Evolutionary conservation across 2,329 filamentous ascomycete species (phyloP), one percentile per base, ranked within the genome.

Genomic region (Mariannaea elegans): DNA sequence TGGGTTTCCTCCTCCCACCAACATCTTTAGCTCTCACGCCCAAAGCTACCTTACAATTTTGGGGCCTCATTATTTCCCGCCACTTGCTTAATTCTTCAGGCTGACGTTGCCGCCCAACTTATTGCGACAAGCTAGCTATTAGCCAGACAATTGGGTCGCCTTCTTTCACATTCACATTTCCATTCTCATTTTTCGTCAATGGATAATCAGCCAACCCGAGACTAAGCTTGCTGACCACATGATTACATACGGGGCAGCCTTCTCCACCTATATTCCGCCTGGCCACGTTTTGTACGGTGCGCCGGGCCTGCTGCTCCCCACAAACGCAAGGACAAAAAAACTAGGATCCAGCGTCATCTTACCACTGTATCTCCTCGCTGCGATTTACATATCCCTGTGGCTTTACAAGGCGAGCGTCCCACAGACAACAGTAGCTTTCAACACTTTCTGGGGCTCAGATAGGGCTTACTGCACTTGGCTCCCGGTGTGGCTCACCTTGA

Each of bases 281-380:
- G 61, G 45, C 59, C 54, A 53, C 57, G 56, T 44, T 39, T 9
- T 27, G 6, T 9, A 54, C 58, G 61, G 63, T 59, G 54, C 56
- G 56, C 67, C 65, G 65, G 62, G 58, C 64, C 62, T 70, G 52
- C 27, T 12, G 6, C 53, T 58, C 59, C 61, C 64, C 62, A 62
- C 53, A 60, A 47, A 68, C 59, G 64, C 67, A 67, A n/a, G 32
- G 7, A 31, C 27, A 7, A 45, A 50, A 53, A 61, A 31, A 38
- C 42, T 31, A 18, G 45, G 62, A 70, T 67, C 57, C 54, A 45
- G 62, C 53, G 34, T 47, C 57, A 62, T 62, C 56, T 68, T 54
- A 44, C 45, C 65, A 36, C 5, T 14, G 5, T n/a, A 23, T 56
- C 47, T 69, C 42, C 51, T 53, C 29, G 18, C 56, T 34, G 45